phyloP scores from a whole-genome alignment of 2,329 filamentous ascomycete species.

The Eutypa lata region DNA sequence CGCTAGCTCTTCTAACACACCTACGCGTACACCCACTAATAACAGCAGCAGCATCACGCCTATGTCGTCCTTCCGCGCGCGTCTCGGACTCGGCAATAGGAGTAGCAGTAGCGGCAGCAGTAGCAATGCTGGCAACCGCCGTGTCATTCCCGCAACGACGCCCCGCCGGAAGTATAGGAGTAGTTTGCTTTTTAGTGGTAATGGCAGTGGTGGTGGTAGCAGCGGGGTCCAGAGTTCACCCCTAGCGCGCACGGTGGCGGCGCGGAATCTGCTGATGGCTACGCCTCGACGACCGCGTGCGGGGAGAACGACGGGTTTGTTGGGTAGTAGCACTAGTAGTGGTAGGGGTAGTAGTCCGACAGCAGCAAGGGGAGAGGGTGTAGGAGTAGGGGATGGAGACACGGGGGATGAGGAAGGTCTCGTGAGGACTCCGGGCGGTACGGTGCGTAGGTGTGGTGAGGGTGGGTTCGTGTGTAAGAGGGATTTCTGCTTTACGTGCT shows the following conservation, averaged over 20 bases:
- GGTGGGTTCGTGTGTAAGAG: slow-evolving; percentile 53
- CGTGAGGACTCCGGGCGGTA: slow-evolving; percentile 48
- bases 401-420: slow-evolving; percentile 8
- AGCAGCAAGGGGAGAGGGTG: slow-evolving; percentile 13
- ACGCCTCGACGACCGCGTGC: slow-evolving; percentile 12
- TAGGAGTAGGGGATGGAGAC: slow-evolving; percentile 1
- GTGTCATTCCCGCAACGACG: too few species aligned
- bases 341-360: too few species aligned
- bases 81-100: not conserved
- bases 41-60: slow-evolving; percentile 1
- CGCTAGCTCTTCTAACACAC: not conserved
- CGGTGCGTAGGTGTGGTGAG: slow-evolving; percentile 49
- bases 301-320: not conserved
- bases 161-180: too few species aligned
- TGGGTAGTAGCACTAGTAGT: too few species aligned
- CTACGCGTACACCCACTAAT: too few species aligned
- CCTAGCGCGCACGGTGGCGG: slow-evolving; percentile 18
- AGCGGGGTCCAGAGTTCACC: slow-evolving; percentile 23
- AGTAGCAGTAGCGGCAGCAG: not conserved
- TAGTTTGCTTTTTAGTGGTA: not conserved
- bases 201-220: not conserved
- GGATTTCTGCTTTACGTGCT: slow-evolving; percentile 60
- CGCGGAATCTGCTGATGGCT: slow-evolving; percentile 12
- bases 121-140: too few species aligned
- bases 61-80: not conserved